Percentiles rank a stretch among this genome's conserved stretches.
Evolutionary conservation across 208 protist species (phyloP).

Genomic region (Leishmania turanica): DNA sequence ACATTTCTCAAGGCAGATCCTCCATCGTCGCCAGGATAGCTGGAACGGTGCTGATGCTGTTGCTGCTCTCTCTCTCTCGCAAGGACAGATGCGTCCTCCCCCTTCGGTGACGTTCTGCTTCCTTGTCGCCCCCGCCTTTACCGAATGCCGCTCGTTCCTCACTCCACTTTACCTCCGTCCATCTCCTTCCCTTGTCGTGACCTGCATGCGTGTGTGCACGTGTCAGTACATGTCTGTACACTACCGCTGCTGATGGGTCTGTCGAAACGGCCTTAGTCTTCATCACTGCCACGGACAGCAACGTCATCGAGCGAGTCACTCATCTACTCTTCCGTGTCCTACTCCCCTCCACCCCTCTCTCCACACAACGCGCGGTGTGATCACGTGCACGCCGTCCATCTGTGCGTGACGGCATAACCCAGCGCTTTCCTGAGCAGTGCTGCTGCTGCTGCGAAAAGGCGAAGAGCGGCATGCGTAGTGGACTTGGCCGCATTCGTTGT

Average conservation of each 20-base stretch:
- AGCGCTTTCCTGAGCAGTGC: no score
- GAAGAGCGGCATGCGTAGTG: no score
- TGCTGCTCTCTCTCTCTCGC: neutral
- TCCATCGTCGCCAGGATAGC: neutral
- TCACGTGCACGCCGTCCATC: no score
- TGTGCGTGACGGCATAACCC: no score
- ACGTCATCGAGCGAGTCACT: neutral
- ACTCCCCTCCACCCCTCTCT: neutral
- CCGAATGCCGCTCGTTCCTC: neutral
- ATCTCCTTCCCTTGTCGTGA: neutral
- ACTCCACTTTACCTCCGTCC: neutral
- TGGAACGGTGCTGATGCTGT: no score
- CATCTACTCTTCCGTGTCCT: neutral
- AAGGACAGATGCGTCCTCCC: neutral
- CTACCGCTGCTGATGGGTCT: neutral
- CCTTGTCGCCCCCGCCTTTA: neutral
- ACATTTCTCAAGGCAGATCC: neutral
- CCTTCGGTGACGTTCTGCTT: neutral
- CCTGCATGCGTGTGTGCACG: neutral
- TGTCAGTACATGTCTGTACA: neutral
- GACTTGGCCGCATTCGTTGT: no score
- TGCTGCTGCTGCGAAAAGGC: no score
- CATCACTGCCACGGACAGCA: neutral
- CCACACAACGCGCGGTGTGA: neutral
- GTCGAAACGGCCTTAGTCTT: neutral